Conservation (phyloP, 1,284 basidiomycete species). For the Cutaneotrichosporon sp. region DNA sequence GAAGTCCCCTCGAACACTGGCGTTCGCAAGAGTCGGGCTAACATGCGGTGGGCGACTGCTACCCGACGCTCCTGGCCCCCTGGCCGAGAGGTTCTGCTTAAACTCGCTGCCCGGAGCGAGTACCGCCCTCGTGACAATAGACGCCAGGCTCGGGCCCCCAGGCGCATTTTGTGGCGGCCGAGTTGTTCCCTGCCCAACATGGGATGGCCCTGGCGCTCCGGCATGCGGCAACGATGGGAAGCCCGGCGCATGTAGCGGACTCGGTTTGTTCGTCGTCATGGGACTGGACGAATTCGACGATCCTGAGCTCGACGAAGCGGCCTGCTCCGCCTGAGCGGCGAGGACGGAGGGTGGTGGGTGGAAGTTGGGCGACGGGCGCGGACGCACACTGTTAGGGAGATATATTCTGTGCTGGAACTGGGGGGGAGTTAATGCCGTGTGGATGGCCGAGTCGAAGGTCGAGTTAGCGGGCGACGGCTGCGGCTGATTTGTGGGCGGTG, state of each 20-base stretch:
- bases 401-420: conserved; percentile 49
- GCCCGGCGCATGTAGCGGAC: conserved; percentile 20
- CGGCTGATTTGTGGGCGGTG: neutral
- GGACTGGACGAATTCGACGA: conserved; percentile 2
- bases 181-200: too few relatives aligned
- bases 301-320: conserved; percentile 5
- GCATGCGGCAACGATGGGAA: conserved; percentile 42
- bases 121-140: conserved; percentile 46
- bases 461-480: neutral
- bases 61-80: neutral
- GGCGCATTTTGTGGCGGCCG: conserved; percentile 5
- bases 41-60: neutral
- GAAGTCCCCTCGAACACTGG: conserved; percentile 4
- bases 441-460: conserved; percentile 25
- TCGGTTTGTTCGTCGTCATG: neutral
- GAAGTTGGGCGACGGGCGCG: conserved; percentile 39
- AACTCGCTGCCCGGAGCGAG: conserved; percentile 33
- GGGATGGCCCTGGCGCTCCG: too few relatives aligned
- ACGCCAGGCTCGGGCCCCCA: conserved; percentile 42
- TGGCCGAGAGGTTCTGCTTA: conserved; percentile 14
- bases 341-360: conserved; percentile 40
- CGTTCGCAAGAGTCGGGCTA: neutral
- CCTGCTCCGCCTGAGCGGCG: conserved; percentile 28
- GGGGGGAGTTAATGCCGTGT: conserved; percentile 46
- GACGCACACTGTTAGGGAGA: conserved; percentile 38